These are phyloP conservation scores for Fusarium tanahbumbuense DNA, from an alignment of 2,329 filamentous ascomycete genomes.

Conservation along the genomic window DNA sequence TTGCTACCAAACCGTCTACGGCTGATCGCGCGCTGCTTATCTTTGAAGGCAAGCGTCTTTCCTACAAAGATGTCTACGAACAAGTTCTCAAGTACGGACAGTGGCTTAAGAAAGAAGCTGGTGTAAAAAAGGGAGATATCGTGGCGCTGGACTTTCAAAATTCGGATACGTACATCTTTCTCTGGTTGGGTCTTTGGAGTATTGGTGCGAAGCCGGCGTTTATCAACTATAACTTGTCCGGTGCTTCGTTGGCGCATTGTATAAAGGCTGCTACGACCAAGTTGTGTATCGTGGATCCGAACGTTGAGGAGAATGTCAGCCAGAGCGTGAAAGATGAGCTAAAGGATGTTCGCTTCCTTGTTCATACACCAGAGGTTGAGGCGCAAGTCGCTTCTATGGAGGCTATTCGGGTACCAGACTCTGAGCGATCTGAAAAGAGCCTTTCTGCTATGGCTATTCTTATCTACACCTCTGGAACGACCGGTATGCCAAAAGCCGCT, in stretches of 20 bases:
- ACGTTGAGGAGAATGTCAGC: constrained; percentile 65
- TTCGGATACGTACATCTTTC: constrained; percentile 79
- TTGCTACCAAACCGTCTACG: constrained; percentile 64
- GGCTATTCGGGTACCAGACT: constrained; percentile 68
- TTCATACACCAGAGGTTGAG: constrained; percentile 70
- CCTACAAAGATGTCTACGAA: constrained; percentile 81
- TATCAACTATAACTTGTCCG: constrained; percentile 86
- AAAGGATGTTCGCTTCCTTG: constrained; percentile 66
- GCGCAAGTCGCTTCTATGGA: constrained; percentile 63
- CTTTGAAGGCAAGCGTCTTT: constrained; percentile 76
- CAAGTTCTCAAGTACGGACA: constrained; percentile 76
- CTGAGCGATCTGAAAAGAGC: constrained; percentile 62
- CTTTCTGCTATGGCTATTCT: constrained; percentile 73
- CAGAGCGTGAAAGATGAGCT: constrained; percentile 67
- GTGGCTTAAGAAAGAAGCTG: constrained; percentile 75
- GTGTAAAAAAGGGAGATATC: constrained; percentile 76
- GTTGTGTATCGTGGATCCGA: constrained; percentile 76
- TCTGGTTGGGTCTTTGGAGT: constrained; percentile 83
- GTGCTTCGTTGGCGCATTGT: constrained; percentile 78
- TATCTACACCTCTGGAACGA: constrained; percentile 89
- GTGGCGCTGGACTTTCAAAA: constrained; percentile 87
- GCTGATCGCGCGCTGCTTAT: constrained; percentile 71
- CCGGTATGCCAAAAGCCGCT: constrained; percentile 83
- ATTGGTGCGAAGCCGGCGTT: constrained; percentile 86
- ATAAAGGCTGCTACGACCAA: constrained; percentile 74